Evolutionary conservation across 805 yeast species (phyloP), one percentile per base, ranked within the genome.

Genomic region (Huiozyma naganishii): DNA sequence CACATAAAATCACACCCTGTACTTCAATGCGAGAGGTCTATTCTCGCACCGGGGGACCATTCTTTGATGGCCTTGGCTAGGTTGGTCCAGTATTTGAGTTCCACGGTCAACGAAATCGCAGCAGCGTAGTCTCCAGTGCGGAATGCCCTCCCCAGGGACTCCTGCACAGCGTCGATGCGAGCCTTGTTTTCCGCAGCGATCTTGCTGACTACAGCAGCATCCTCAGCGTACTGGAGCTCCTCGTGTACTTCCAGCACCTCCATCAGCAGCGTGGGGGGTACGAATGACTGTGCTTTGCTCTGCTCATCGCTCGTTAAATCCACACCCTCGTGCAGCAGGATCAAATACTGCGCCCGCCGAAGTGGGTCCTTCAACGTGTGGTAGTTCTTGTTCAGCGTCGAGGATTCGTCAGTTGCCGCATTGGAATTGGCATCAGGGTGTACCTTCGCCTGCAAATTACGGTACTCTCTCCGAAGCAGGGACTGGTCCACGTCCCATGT

Each of bases 181-280:
- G 49, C 58, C 32, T 77, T 72, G 52, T 87, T 88, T 45, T 77
- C 82, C 7, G 49, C 54, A 29, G 72, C 69, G 36, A 87, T 55
- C 0, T 52, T 61, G 1, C 63, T 71, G 30, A 85, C 67, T 40
- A 85, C 95, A 2, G 69, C 64, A 41, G 76, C 82, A 42, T 63
- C 65, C 1, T 68, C 65, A 5, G 86, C 80, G 50, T 77, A 77
- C 48, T 85, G 94, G 45, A 89, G 66, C 36, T 76, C 74, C 61
- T 90, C 98, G 58, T 89, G 92, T 5, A 86, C 77, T 50, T 87
- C 94, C 64, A 90, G 68, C 23, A 90, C 83, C 37, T 77, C 76
- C 80, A 86, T 75, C 36, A 90, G 65, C 55, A 85, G 65, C 11
- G 67, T 72, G 45, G 80, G 77, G 47, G 77, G 76, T 40, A 62